Base-by-base conservation (phyloP, 2,329 filamentous ascomycete species). In the Nakataea oryzae region DNA sequence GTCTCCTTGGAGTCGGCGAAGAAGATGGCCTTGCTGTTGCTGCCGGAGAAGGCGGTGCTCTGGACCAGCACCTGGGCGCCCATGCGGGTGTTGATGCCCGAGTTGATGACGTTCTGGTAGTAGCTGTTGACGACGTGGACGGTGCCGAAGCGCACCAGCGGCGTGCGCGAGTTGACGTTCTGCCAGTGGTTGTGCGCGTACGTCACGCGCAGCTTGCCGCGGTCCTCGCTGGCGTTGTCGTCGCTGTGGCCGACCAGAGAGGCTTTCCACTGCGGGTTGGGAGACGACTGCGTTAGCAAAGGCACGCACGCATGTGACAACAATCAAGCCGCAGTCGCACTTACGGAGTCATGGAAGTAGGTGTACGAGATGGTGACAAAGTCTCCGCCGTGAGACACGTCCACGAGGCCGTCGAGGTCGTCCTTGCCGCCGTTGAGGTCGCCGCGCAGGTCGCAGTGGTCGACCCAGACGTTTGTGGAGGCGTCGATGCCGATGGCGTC, bases 381-480 rank as follows among this genome's bases (percentile, higher is more conserved):
- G 74, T 89, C 85, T 12, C 80, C 76, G 58, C 77, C 87, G 73
- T 88, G 86, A 59, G 81, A 87, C 60, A 81, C 74, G 67, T 89
- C 87, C 58, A 86, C 74, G 1, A 89, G 80, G 34, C 87, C 86
- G 62, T 89, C 87, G 69, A 87, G 89, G 75, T 82, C 87, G 75
- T 90, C 85, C 75, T 89, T 89, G 76, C 79, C 84, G 70, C 83
- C 76, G 67, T 79, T 75, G 41, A 71, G 69, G 73, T 88, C 81
- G 28, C 82, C 84, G 5, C 81, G 85, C 27, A 89, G 77, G 65
- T 89, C 86, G 70, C 79, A 78, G 75, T 89, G 86, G 74, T 89
- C 86, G 59, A 89, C 75, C 86, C 86, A 89, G 68, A 85, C 77
- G 66, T 86, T 86, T 63, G 71, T 81, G 59, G 80, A 79, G 14